Conservation (phyloP, 208 protist genomes). For the Willaertia magna region DNA sequence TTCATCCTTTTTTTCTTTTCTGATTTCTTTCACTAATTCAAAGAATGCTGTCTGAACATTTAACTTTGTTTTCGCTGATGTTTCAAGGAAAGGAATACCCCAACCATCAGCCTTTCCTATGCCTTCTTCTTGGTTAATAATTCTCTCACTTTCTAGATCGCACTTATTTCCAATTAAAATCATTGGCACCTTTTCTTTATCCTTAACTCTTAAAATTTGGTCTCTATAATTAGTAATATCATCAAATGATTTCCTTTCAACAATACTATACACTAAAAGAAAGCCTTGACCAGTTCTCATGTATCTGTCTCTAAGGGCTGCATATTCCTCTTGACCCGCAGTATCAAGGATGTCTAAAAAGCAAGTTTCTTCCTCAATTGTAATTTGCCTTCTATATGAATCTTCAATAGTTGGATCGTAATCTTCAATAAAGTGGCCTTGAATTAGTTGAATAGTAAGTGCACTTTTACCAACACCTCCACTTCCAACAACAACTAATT, state of each 20-base stretch:
- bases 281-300: conserved; percentile 30
- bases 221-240: conserved; percentile 20
- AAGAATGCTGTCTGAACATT: conserved; percentile 10
- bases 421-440: conserved; percentile 13
- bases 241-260: conserved; percentile 30
- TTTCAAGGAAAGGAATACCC: neutral
- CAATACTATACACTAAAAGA: conserved; percentile 21
- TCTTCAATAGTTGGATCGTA: conserved; percentile 58
- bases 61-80: neutral
- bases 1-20: neutral
- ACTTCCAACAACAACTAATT: neutral
- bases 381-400: conserved; percentile 43
- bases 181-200: conserved; percentile 7
- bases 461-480: conserved; percentile 12
- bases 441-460: neutral
- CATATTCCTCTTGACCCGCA: conserved; percentile 50
- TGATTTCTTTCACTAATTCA: conserved; percentile 12
- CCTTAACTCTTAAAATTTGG: conserved; percentile 6
- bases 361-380: conserved; percentile 24
- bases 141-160: conserved; percentile 19
- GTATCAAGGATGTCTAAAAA: conserved; percentile 30
- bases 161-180: conserved; percentile 21
- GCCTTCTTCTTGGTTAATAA: conserved; percentile 32
- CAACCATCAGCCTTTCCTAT: neutral
- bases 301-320: conserved; percentile 31